A percentile compares a stretch with the other conserved stretches of the same genome.
Evolutionary conservation across 768 basidiomycete species (phyloP).

Genomic region (Kwoniella europaea): DNA sequence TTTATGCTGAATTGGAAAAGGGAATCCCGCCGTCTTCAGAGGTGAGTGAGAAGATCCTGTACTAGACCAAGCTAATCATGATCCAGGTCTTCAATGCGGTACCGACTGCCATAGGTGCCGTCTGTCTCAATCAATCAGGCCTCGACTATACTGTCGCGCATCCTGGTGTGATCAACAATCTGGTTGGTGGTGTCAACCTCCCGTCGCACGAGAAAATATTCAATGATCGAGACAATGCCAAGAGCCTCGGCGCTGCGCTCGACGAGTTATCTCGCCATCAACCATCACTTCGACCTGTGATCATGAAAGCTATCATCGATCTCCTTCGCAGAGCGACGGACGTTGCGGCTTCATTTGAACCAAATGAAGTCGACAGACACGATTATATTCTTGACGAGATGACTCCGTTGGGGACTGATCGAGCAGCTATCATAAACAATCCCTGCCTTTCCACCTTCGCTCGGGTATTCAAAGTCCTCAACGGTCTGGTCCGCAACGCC

Average conservation of each 20-base stretch:
- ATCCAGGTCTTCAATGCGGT: constrained; percentile 84
- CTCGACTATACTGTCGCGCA: constrained; percentile 77
- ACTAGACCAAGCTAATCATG: constrained; percentile 13
- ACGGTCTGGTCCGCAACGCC: constrained; percentile 90
- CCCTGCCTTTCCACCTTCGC: constrained; percentile 8
- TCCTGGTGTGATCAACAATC: constrained; percentile 78
- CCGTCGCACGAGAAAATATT: constrained; percentile 74
- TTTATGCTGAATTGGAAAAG: constrained; percentile 82
- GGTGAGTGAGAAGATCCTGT: constrained; percentile 60
- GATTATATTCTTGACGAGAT: constrained; percentile 21
- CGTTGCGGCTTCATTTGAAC: constrained; percentile 61
- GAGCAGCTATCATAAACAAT: constrained; percentile 5
- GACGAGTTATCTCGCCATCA: constrained; percentile 98
- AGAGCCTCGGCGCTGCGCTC: constrained; percentile 82
- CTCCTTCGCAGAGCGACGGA: constrained; percentile 76
- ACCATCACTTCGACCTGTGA: constrained; percentile 76
- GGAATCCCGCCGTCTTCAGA: constrained; percentile 87
- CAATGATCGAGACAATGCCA: constrained; percentile 90
- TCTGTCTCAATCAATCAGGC: constrained; percentile 91
- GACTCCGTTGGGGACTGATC: neutral
- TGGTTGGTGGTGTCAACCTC: constrained; percentile 81
- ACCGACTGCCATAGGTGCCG: constrained; percentile 91
- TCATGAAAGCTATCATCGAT: constrained; percentile 62
- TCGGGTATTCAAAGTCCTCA: constrained; percentile 61
- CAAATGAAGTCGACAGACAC: neutral